These are phyloP conservation scores for Lachancea waltii DNA, from an alignment of 805 yeast species.

Conservation along the genomic window DNA sequence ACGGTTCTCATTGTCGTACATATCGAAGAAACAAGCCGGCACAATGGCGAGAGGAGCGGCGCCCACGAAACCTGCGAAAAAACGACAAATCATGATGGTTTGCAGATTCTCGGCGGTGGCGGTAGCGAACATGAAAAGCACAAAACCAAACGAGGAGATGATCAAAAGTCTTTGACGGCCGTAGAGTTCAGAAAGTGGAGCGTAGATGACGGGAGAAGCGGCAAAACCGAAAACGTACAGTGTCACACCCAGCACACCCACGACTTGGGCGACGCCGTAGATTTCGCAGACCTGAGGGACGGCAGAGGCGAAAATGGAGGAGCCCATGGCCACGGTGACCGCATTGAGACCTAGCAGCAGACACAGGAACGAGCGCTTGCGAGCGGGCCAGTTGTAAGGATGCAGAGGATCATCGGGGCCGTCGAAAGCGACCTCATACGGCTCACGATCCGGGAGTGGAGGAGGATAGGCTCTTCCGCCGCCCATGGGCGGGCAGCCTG, in stretches of 20 bases:
- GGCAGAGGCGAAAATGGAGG: conserved; percentile 74
- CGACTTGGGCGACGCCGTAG: conserved; percentile 58
- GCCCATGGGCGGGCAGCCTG: conserved; percentile 57
- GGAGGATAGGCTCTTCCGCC: conserved; percentile 60
- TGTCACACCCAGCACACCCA: conserved; percentile 70
- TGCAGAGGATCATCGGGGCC: conserved; percentile 75
- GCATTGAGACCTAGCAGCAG: conserved; percentile 44
- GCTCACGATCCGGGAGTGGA: conserved; percentile 44
- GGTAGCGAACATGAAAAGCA: conserved; percentile 59
- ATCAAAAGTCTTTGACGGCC: conserved; percentile 63
- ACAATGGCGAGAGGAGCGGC: conserved; percentile 82
- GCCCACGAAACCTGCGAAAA: conserved; percentile 74
- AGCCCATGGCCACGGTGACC: conserved; percentile 60
- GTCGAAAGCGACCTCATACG: conserved; percentile 63
- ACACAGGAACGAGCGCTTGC: conserved; percentile 42
- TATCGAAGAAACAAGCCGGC: conserved; percentile 82
- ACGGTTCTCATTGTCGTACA: conserved; percentile 57
- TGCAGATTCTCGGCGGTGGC: conserved; percentile 78
- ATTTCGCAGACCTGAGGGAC: conserved; percentile 40
- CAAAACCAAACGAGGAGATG: conserved; percentile 49
- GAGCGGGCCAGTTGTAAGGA: conserved; percentile 70
- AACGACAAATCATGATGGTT: conserved; percentile 69
- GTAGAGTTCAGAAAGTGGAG: conserved; percentile 73
- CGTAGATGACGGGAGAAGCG: conserved; percentile 86
- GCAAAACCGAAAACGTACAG: conserved; percentile 91